Evolutionary conservation across 2,329 filamentous ascomycete genomes (phyloP).

Genomic region (Aspergillus aculeatus): DNA sequence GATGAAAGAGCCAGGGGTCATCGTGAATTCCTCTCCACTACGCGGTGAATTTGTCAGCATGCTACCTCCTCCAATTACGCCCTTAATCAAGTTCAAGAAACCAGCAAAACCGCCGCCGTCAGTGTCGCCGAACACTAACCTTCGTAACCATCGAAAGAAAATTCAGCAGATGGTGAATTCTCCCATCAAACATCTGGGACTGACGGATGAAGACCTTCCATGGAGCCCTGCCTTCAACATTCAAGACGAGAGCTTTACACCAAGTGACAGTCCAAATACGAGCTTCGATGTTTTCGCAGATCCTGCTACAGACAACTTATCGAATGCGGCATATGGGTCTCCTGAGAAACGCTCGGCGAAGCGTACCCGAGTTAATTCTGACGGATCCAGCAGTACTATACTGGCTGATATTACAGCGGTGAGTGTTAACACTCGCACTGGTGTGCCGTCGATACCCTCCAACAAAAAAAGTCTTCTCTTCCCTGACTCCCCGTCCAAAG

Average conservation of each 20-base stretch:
- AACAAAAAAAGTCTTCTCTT: conserved; percentile 36
- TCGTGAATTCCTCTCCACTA: conserved; percentile 66
- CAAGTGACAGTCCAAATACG: conserved; percentile 44
- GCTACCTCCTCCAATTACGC: conserved; percentile 75
- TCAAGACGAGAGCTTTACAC: conserved; percentile 44
- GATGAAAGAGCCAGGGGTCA: conserved; percentile 33
- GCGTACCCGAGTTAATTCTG: conserved; percentile 51
- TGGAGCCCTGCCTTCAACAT: conserved; percentile 55
- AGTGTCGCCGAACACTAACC: conserved; percentile 87
- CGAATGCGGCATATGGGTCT: conserved; percentile 47
- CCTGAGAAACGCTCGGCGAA: conserved; percentile 56
- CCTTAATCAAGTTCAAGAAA: conserved; percentile 76
- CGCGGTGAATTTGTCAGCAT: conserved; percentile 58
- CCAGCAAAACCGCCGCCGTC: conserved; percentile 67
- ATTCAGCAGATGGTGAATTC: conserved; percentile 80
- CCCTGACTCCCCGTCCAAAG: conserved; percentile 43
- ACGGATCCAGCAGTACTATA: conserved; percentile 50
- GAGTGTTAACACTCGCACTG: conserved; percentile 37
- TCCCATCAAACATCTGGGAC: conserved; percentile 55
- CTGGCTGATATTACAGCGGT: conserved; percentile 48
- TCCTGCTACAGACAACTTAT: conserved; percentile 37
- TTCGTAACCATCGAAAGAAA: conserved; percentile 80
- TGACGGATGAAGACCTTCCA: conserved; percentile 42
- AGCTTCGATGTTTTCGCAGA: conserved; percentile 59
- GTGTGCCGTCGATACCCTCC: conserved; percentile 37